phyloP scores from a whole-genome alignment of 306 rosid species.

The Vigna angularis region DNA sequence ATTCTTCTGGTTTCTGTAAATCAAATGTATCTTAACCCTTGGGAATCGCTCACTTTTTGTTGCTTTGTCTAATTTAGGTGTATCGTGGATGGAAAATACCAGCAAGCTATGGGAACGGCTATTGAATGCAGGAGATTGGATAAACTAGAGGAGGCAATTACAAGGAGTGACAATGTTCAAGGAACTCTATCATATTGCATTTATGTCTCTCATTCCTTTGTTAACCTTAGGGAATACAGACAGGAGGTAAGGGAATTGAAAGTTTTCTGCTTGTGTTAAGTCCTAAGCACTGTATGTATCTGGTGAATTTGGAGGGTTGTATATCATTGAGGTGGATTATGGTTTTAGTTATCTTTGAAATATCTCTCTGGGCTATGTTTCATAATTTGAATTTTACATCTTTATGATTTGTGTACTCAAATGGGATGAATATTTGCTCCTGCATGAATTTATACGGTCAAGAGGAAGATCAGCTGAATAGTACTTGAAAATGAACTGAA shows the following conservation, averaged over 20 bases:
- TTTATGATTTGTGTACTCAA: conserved; percentile 11
- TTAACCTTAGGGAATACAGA: conserved; percentile 91
- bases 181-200: conserved; percentile 96
- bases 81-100: conserved; percentile 89
- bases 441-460: conserved; percentile 2
- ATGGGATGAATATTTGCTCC: conserved; percentile 15
- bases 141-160: conserved; percentile 97
- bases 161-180: conserved; percentile 88
- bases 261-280: conserved; percentile 5
- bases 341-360: conserved; percentile 26
- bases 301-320: conserved; percentile 1
- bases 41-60: conserved; percentile 23
- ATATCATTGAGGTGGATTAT: conserved; percentile 10
- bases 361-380: conserved; percentile 5
- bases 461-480: conserved; percentile 15
- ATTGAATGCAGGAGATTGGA: conserved; percentile 97
- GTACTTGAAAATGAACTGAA: background rate
- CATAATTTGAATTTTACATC: conserved; percentile 6
- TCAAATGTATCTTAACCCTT: conserved; percentile 4
- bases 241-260: conserved; percentile 69
- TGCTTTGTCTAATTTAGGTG: conserved; percentile 63
- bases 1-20: conserved; percentile 7
- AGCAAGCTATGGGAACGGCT: conserved; percentile 98
- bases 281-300: conserved; percentile 23
- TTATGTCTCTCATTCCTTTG: conserved; percentile 85